These are phyloP conservation scores for Tulasnella sp. DNA, from an alignment of 768 basidiomycete species.

Conservation along the genomic window DNA sequence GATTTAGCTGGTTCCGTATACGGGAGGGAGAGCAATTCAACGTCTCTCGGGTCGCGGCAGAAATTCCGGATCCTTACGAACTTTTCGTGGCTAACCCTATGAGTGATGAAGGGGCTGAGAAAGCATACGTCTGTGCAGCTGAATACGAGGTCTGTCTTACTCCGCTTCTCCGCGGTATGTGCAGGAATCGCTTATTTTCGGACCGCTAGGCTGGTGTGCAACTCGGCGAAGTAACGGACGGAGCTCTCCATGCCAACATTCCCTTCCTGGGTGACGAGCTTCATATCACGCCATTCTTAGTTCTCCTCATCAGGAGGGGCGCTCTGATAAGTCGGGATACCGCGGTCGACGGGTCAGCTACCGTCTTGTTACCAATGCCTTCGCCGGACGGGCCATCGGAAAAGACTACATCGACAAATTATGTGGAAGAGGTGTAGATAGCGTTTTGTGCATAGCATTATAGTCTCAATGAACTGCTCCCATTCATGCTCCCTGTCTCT, in stretches of 20 bases:
- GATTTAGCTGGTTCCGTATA: neutral
- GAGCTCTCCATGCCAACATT: conserved; percentile 11
- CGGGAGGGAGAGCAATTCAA: conserved; percentile 3
- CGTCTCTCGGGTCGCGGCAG: neutral
- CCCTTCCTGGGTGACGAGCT: conserved; percentile 26
- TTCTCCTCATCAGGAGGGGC: conserved; percentile 23
- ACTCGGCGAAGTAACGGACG: conserved; percentile 24
- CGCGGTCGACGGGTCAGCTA: neutral
- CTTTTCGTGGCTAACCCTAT: conserved; percentile 4
- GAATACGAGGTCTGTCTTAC: conserved; percentile 9
- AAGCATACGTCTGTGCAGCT: conserved; percentile 22
- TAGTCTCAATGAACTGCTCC: neutral
- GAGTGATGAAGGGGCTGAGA: neutral
- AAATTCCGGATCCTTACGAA: conserved; percentile 17
- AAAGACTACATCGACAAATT: neutral
- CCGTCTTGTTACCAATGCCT: neutral
- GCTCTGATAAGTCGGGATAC: neutral
- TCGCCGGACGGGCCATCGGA: neutral
- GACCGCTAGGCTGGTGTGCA: conserved; percentile 10
- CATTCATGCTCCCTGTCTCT: neutral
- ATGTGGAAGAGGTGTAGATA: neutral
- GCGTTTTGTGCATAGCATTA: neutral
- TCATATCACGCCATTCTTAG: conserved; percentile 24
- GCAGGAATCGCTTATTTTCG: neutral
- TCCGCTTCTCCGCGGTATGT: neutral